Percentiles rank a stretch among this genome's conserved stretches.
Conservation (phyloP, 1,284 basidiomycete genomes). For the Lentinula novae-zelandiae region DNA sequence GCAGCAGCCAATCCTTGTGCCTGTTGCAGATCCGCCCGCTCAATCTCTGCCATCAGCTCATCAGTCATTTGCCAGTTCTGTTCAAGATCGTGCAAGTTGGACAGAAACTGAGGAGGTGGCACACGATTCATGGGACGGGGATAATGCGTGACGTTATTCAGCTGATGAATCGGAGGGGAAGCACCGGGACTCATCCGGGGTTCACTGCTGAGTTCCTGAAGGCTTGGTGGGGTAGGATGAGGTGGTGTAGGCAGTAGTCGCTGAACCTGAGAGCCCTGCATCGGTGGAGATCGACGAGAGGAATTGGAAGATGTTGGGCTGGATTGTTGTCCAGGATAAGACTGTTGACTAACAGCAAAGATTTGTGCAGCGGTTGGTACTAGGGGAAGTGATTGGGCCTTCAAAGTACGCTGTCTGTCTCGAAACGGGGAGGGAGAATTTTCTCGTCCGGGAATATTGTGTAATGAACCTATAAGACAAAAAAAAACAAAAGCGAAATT, state of each 20-base stretch:
- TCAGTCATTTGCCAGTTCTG: conserved; percentile 66
- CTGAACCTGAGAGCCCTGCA: conserved; percentile 30
- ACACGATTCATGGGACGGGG: conserved; percentile 56
- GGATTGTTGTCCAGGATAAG: conserved; percentile 18
- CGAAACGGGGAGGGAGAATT: conserved; percentile 65
- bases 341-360: conserved; percentile 32
- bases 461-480: conserved; percentile 30
- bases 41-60: conserved; percentile 66
- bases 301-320: conserved; percentile 33
- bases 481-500: conserved; percentile 11
- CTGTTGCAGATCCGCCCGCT: conserved; percentile 49
- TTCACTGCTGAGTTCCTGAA: conserved; percentile 26
- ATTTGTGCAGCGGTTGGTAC: conserved; percentile 53
- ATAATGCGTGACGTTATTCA: conserved; percentile 33
- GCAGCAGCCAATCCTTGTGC: conserved; percentile 32
- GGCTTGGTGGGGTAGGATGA: conserved; percentile 34
- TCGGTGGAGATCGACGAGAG: conserved; percentile 29
- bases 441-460: conserved; percentile 54
- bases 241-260: conserved; percentile 57
- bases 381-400: conserved; percentile 59
- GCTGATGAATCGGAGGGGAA: conserved; percentile 26
- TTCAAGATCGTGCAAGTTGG: conserved; percentile 45
- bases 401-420: conserved; percentile 53
- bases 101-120: conserved; percentile 48
- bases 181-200: conserved; percentile 37